phyloP scores from a whole-genome alignment of 306 rosid species.

The Castanea mollissima region DNA sequence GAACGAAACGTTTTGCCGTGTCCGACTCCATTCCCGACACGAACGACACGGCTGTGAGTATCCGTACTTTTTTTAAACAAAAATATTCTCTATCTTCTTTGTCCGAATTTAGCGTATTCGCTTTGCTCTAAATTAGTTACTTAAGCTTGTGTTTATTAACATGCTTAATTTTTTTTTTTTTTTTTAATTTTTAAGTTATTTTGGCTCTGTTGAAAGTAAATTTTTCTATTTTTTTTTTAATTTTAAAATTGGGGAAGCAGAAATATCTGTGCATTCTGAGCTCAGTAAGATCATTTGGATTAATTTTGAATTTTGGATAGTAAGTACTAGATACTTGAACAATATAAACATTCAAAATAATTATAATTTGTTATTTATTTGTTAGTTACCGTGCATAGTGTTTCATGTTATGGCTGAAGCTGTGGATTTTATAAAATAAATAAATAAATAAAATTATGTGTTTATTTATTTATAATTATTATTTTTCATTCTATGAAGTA shows the following conservation, averaged over 20 bases:
- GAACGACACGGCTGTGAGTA: conserved; percentile 65
- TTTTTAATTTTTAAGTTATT: neutral
- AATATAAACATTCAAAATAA: neutral
- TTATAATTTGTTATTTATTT: neutral
- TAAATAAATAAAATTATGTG: too few species aligned
- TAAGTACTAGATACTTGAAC: neutral
- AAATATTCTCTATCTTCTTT: neutral
- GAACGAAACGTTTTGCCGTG: conserved; percentile 65
- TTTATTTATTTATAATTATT: too few species aligned
- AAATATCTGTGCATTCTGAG: neutral
- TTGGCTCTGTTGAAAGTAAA: neutral
- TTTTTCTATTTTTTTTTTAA: neutral
- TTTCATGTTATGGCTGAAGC: neutral
- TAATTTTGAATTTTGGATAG: neutral
- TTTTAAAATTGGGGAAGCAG: neutral
- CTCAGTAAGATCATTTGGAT: neutral
- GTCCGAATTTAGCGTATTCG: neutral
- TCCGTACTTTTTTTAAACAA: neutral
- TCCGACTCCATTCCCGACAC: conserved; percentile 57
- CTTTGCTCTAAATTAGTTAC: neutral
- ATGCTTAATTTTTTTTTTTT: neutral
- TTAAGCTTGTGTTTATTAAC: neutral
- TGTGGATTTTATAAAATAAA: too few species aligned
- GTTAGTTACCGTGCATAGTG: neutral
- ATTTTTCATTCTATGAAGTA: neutral